Evolutionary conservation across 192 early-diverging fungal genomes (phyloP), one percentile per base, ranked within the genome.

Genomic region (Coemansia sp.): DNA sequence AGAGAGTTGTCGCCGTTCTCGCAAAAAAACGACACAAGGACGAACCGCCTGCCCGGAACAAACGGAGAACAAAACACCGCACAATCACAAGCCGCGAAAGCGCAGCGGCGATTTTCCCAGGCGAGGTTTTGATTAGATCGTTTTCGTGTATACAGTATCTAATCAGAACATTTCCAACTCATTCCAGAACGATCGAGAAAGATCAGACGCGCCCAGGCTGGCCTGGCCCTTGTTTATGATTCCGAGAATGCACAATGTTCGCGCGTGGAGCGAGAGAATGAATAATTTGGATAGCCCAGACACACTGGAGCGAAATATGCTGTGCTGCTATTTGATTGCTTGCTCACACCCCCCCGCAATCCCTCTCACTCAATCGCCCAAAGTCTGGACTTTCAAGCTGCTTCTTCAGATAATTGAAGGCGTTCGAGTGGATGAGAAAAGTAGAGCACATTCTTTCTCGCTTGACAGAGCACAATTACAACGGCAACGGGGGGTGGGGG

Each of bases 381-480:
- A n/a, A 59, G 35, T 59, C 57, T 33, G 36, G 57, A 34, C 57
- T 9, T 16, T 11, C 1, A 18, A 57, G 53, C 10, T 26, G 16
- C 15, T 16, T 34, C 15, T 38, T n/a, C 20, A 26, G 52, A 7
- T 33, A 55, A 26, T 55, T n/a, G 23, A 55, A 55, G 26, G 16
- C 23, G 20, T 33, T 11, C 4, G 52, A 55, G 26, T 14, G 52
- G 52, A 4, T 20, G 11, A 46, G 18, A 46, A 46, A 55, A 55
- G 8, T 30, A 6, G 21, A 55, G 52, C 52, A 55, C 52, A 55
- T 59, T 59, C 57, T 38, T 59, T 59, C 15, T 59, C 57, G 35
- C 6, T 38, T 38, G n/a, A 5, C 16, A 59, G 18, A 34, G 8
- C 14, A 18, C 33, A 36, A 21, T 21, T 46, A 46, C 51, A 53